Base-by-base conservation (phyloP, 2,329 filamentous ascomycete genomes). In the Trichoderma sp. region DNA sequence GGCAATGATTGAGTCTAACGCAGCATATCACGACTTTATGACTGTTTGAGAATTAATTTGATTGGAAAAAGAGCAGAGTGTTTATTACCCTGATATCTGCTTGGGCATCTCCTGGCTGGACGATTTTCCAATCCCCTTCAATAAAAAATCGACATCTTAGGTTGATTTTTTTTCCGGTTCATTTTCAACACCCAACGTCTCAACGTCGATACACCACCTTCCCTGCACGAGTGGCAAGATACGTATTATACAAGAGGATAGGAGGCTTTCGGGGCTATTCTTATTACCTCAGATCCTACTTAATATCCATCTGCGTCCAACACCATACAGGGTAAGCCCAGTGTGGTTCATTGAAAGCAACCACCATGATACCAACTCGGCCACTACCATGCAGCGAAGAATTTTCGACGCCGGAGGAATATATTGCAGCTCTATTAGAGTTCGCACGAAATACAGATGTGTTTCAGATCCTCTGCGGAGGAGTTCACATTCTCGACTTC, bases 401-500 rank as follows among this genome's bases (percentile, higher is more conserved):
- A 80, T 98, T 96, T 87, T 82, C 86, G 50, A 91, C 90, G 62
- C 85, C 91, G 6, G 94, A 98, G 65, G 89, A 91, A 71, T 99
- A 98, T 83, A 89, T 98, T 66, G 88, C 94, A 31, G 92, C 91
- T 21, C 89, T 98, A 14, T 88, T 98, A 31, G 83, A 91, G 24
- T 98, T 98, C 80, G 90, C 92, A 1, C 91, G 91, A 6, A 91
- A 91, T 2, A 94, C 93, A 63, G 90, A 92, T 72, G 87, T 95
- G 1, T 95, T 98, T 79, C 93, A 94, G 78, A 94, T 94, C 31
- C 88, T 99, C n/a, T 98, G 95, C 82, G 97, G 97, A 72, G 95
- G 96, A n/a, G 94, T 98, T 1, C 97, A 99, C 82, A 95, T 99
- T 77, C 89, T 98, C 75, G 97, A 99, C 83, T 98, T 99, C 85